phyloP scores from a whole-genome alignment of 306 rosid species.

The Trifolium dubium region DNA sequence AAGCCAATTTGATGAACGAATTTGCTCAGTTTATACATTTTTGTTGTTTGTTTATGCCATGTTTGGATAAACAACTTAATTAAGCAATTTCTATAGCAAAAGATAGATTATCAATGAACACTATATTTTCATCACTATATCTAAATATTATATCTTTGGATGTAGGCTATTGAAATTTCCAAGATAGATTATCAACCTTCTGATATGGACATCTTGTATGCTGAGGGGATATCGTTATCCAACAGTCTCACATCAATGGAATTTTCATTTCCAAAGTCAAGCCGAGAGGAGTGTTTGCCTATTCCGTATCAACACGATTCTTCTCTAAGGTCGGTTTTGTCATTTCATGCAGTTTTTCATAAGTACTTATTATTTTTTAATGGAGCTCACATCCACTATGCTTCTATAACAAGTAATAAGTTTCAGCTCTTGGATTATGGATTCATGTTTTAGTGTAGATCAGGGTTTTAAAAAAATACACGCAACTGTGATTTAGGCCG shows the following conservation, averaged over 20 bases:
- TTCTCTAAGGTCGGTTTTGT: constrained; percentile 55
- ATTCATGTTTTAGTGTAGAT: too few relatives aligned
- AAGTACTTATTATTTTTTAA: not conserved
- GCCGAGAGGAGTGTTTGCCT: constrained; percentile 46
- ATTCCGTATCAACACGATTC: constrained; percentile 53
- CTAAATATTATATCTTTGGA: constrained; percentile 19
- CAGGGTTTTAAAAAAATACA: too few relatives aligned
- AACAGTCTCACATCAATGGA: constrained; percentile 66
- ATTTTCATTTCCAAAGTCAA: constrained; percentile 59
- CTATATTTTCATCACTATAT: too few relatives aligned
- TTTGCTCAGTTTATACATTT: not conserved
- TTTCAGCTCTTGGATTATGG: too few relatives aligned
- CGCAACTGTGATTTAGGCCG: too few relatives aligned
- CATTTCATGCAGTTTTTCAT: not conserved
- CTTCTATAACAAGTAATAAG: too few relatives aligned
- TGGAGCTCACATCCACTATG: too few relatives aligned
- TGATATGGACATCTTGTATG: constrained; percentile 75
- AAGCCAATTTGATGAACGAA: not conserved
- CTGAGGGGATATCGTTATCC: constrained; percentile 75
- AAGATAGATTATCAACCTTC: constrained; percentile 70
- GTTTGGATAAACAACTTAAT: not conserved
- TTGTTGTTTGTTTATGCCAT: not conserved
- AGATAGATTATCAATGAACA: not conserved
- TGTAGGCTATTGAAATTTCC: constrained; percentile 84
- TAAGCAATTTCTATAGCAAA: not conserved